A percentile compares a stretch with the other conserved stretches of the same genome.
These are phyloP conservation scores for Saccharomyces kudriavzevii DNA, from an alignment of 805 yeast genomes.

Conservation along the genomic window DNA sequence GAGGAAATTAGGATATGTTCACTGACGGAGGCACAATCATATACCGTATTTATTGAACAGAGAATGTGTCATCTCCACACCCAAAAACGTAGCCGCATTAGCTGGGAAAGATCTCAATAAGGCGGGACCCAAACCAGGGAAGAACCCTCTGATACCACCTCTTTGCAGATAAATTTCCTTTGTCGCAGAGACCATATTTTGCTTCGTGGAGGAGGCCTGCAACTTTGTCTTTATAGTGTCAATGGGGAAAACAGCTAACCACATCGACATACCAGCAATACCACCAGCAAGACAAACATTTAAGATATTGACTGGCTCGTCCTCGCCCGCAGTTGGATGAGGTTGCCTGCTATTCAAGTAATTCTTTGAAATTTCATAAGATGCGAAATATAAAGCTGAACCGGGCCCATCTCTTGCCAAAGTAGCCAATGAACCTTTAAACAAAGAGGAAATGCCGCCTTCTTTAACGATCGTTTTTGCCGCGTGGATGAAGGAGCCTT, in stretches of 20 bases:
- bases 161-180: slow-evolving; percentile 50
- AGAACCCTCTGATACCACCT: slow-evolving; percentile 84
- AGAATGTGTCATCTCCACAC: slow-evolving; percentile 72
- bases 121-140: slow-evolving; percentile 98
- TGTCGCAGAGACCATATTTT: slow-evolving; percentile 59
- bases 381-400: slow-evolving; percentile 88
- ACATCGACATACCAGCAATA: slow-evolving; percentile 92
- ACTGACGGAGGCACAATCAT: slow-evolving; percentile 1
- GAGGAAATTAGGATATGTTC: background rate
- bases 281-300: slow-evolving; percentile 91
- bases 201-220: slow-evolving; percentile 31
- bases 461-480: slow-evolving; percentile 60
- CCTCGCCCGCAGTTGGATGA: slow-evolving; percentile 31
- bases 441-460: slow-evolving; percentile 79
- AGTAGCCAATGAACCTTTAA: slow-evolving; percentile 87
- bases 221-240: slow-evolving; percentile 72
- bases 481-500: slow-evolving; percentile 33
- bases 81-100: slow-evolving; percentile 96
- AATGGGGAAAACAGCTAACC: slow-evolving; percentile 91
- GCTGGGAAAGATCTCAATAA: slow-evolving; percentile 93
- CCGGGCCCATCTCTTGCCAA: slow-evolving; percentile 97
- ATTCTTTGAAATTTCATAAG: slow-evolving; percentile 76
- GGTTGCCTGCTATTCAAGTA: slow-evolving; percentile 38
- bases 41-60: slow-evolving; percentile 31
- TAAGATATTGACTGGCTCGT: slow-evolving; percentile 52